Percentiles rank a stretch among this genome's conserved stretches.
Conservation (phyloP, 768 basidiomycete genomes). For the Kwoniella mangroviensis region DNA sequence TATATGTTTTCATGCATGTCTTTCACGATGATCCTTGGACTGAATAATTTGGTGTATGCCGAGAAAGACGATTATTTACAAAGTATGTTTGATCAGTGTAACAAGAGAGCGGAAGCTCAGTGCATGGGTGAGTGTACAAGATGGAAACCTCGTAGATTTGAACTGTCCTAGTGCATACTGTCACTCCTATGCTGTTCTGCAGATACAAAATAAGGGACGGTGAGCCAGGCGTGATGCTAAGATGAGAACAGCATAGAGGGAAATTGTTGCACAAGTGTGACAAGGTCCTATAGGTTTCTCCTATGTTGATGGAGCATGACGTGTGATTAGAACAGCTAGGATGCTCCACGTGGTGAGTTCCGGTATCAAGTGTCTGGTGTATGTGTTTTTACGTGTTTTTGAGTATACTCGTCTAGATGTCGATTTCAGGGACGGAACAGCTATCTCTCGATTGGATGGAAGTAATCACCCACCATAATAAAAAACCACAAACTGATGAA, state of each 20-base stretch:
- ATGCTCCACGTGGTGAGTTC: too few species aligned
- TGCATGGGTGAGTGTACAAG: too few species aligned
- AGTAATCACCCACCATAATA: background rate
- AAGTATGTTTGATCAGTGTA: too few species aligned
- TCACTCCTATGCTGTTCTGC: too few species aligned
- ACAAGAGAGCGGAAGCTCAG: too few species aligned
- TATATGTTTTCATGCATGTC: background rate
- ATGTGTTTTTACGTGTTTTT: background rate
- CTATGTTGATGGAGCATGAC: background rate
- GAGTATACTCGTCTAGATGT: background rate
- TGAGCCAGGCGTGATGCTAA: too few species aligned
- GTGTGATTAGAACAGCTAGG: background rate
- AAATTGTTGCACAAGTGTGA: too few species aligned
- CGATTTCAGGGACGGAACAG: background rate
- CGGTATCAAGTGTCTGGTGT: background rate
- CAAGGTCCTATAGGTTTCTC: background rate
- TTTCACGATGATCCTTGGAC: background rate
- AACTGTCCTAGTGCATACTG: too few species aligned
- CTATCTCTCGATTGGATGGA: background rate
- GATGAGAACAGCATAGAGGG: background rate
- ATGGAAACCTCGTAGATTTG: too few species aligned
- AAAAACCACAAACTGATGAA: conserved; percentile 7
- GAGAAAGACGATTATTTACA: too few species aligned
- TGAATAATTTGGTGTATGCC: too few species aligned
- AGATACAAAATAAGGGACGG: too few species aligned